Evolutionary conservation across 2,329 filamentous ascomycete species (phyloP).

Genomic region (Penicillium brasilianum): DNA sequence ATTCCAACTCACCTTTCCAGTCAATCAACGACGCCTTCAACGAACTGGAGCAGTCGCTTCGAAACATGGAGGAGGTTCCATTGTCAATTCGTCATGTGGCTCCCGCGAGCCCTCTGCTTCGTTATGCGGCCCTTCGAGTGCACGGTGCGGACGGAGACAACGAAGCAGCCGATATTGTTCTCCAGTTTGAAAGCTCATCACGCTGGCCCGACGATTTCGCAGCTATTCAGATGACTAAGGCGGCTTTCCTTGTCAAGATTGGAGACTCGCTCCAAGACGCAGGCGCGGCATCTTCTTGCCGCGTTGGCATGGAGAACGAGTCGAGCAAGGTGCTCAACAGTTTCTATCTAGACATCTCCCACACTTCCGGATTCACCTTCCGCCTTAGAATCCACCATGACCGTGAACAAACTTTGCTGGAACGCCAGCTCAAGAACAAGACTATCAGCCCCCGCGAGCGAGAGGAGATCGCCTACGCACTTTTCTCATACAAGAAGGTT

Average conservation of each 20-base stretch:
- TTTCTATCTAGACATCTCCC: conserved; percentile 80
- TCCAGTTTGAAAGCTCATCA: conserved; percentile 91
- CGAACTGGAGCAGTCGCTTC: conserved; percentile 75
- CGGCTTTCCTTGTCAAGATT: conserved; percentile 80
- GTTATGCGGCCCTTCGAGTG: conserved; percentile 64
- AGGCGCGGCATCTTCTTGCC: conserved; percentile 66
- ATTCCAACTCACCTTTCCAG: conserved; percentile 62
- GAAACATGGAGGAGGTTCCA: conserved; percentile 79
- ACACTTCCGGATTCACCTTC: conserved; percentile 74
- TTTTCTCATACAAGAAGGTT: conserved; percentile 72
- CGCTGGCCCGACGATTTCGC: conserved; percentile 92
- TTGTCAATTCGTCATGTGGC: conserved; percentile 83
- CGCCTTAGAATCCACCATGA: conserved; percentile 88
- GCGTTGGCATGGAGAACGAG: conserved; percentile 80
- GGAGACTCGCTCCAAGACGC: conserved; percentile 70
- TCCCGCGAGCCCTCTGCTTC: conserved; percentile 71
- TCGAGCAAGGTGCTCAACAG: conserved; percentile 72
- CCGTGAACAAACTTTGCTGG: conserved; percentile 78
- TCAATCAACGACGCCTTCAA: conserved; percentile 72
- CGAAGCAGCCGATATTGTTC: conserved; percentile 72
- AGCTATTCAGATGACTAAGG: conserved; percentile 91
- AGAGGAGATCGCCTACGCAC: conserved; percentile 70
- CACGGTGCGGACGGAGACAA: conserved; percentile 32
- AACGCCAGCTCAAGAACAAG: conserved; percentile 78
- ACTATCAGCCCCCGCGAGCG: conserved; percentile 67